Evolutionary conservation across 1,284 basidiomycete genomes (phyloP), one percentile per base, ranked within the genome.

Genomic region (Ganoderma boninense): DNA sequence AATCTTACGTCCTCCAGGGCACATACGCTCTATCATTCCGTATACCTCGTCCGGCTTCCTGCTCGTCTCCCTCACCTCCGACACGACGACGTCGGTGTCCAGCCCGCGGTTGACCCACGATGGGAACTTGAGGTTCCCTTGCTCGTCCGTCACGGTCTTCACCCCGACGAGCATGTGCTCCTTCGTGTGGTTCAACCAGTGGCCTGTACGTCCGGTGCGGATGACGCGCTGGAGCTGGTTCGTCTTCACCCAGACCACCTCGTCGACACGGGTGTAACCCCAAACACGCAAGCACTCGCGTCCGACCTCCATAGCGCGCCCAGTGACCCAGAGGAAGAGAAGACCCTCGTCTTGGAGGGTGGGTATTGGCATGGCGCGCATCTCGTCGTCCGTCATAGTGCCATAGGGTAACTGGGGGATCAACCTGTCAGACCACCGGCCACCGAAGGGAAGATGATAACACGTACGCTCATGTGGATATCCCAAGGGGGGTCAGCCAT

Each of bases 401-500:
- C 97, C 98, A 74, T 99, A 99, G 0, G 97, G 97, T 54, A 99
- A 85, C 95, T 96, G 29, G 1, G 7, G 20, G 11, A 4, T 1
- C 40, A 29, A 40, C 38, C 49, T 18, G 35, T 35, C 38, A 23
- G 13, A 52, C 8, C 23, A 4, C 8, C 13, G 16, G 32, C 40
- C 20, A n/a, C 38, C 14, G 10, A 16, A 66, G 23, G 59, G 46
- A 65, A 32, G 14, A 18, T 20, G 2, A 44, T 64, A 32, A 54
- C n/a, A 87, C 92, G 68, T 79, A 95, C 94, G 73, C 94, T 95
- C 96, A 97, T 97, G 78, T 97, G 96, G 73, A 97, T 97, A 82
- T 97, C 96, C 97, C 97, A 99, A 16, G 98, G 98, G 14, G 98
- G 97, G 79, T 99, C 98, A 0, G 97, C 97, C 87, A 99, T 95